phyloP scores from a whole-genome alignment of 2,329 filamentous ascomycete species.

The Penicillium sp. region DNA sequence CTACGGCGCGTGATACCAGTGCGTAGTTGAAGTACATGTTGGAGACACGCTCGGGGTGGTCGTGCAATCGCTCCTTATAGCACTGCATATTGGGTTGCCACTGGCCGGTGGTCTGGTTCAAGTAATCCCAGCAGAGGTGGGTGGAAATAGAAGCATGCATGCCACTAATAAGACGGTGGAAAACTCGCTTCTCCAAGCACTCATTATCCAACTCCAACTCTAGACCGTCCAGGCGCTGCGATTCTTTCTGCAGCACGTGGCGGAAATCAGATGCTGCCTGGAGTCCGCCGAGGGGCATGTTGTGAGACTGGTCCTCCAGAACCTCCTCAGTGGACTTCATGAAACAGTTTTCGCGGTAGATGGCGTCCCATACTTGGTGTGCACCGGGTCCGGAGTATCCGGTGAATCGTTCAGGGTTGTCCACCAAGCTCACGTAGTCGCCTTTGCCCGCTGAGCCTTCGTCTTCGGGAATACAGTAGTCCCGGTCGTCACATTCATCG shows the following conservation, averaged over 20 bases:
- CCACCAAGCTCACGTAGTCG: constrained; percentile 91
- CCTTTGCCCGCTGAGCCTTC: constrained; percentile 83
- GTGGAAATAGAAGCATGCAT: constrained; percentile 99
- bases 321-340: constrained; percentile 45
- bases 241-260: constrained; percentile 56
- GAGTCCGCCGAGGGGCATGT: constrained; percentile 44
- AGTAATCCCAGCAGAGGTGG: constrained; percentile 92
- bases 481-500: constrained; percentile 92
- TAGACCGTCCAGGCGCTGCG: constrained; percentile 55
- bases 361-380: constrained; percentile 91
- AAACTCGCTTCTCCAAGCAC: constrained; percentile 97
- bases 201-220: constrained; percentile 84
- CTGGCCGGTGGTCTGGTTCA: constrained; percentile 90
- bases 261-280: constrained; percentile 63
- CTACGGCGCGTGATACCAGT: constrained; percentile 84
- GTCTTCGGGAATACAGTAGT: constrained; percentile 96
- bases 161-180: constrained; percentile 90
- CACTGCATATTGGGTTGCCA: constrained; percentile 91
- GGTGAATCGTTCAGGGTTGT: constrained; percentile 94
- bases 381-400: constrained; percentile 85
- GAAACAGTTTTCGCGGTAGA: constrained; percentile 98
- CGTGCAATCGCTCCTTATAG: constrained; percentile 83
- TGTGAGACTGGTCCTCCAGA: constrained; percentile 26
- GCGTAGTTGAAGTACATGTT: constrained; percentile 99
- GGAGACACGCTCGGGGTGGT: constrained; percentile 84